These are phyloP conservation scores for Xylariaceae sp. DNA, from an alignment of 2,329 filamentous ascomycete genomes.

Conservation along the genomic window DNA sequence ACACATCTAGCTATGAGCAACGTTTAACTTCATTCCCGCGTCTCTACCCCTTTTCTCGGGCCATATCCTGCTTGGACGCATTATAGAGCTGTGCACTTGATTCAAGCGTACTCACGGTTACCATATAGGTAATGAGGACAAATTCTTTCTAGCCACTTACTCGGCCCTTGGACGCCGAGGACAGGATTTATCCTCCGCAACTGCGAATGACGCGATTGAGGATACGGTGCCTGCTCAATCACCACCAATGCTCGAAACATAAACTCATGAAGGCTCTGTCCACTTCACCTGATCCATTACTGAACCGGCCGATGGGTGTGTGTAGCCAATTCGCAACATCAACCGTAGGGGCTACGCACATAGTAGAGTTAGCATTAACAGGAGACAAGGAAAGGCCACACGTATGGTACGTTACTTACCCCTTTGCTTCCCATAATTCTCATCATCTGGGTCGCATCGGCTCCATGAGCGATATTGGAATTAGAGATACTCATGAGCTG, in stretches of 20 bases:
- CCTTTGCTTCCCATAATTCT: conserved; percentile 78
- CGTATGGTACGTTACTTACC: conserved; percentile 55
- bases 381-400: not conserved
- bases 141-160: not conserved
- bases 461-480: conserved; percentile 66
- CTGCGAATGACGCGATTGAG: not conserved
- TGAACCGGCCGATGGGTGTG: conserved; percentile 62
- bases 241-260: conserved; percentile 10
- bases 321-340: conserved; percentile 77
- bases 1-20: not conserved
- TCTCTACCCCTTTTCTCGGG: not conserved
- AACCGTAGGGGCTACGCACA: conserved; percentile 67
- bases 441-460: conserved; percentile 87
- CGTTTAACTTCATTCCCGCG: conserved; percentile 1
- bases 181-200: not conserved
- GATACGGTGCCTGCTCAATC: not conserved
- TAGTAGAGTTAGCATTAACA: conserved; percentile 3
- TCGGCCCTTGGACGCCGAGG: not conserved
- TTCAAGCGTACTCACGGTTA: conserved; percentile 4
- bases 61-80: conserved; percentile 1
- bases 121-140: not conserved
- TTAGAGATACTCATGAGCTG: conserved; percentile 87
- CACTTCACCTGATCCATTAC: conserved; percentile 94
- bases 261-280: conserved; percentile 62
- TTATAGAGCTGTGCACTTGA: conserved; percentile 1